Percentiles rank a stretch among this genome's conserved stretches.
Conservation (phyloP, 2,329 filamentous ascomycete genomes). For the Aspergillus aculeatinus region DNA sequence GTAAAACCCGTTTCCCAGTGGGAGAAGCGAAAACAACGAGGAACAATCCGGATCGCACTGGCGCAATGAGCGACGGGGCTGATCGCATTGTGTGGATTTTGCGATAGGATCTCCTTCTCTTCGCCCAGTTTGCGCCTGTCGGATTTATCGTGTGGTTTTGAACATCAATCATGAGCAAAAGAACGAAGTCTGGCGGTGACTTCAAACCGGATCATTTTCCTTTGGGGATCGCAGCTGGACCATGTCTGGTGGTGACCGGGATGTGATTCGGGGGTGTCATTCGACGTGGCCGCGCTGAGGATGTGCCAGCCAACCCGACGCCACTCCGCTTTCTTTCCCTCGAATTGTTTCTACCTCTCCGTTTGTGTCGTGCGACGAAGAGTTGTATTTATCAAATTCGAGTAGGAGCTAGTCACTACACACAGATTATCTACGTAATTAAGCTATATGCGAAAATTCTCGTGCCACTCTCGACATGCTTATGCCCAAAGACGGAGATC, state of each 20-base stretch:
- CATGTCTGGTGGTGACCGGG: slow-evolving; percentile 16
- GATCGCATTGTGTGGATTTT: background rate
- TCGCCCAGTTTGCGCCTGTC: background rate
- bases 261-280: slow-evolving; percentile 24
- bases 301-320: slow-evolving; percentile 24
- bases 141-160: background rate
- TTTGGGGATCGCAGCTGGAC: slow-evolving; percentile 2
- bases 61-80: background rate
- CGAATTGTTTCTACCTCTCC: slow-evolving; percentile 4
- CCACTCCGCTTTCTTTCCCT: slow-evolving; percentile 15
- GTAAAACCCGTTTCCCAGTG: background rate
- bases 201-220: background rate
- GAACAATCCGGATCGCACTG: background rate
- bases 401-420: too few relatives aligned
- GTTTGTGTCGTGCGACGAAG: background rate
- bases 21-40: background rate
- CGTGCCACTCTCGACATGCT: background rate
- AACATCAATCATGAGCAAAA: background rate
- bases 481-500: background rate
- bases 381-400: background rate
- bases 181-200: background rate
- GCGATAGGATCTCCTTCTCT: background rate
- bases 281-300: slow-evolving; percentile 35
- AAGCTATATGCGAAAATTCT: background rate
- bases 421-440: background rate